Evolutionary conservation across 2,329 filamentous ascomycete genomes (phyloP).

Genomic region (Pseudocercospora ulei): DNA sequence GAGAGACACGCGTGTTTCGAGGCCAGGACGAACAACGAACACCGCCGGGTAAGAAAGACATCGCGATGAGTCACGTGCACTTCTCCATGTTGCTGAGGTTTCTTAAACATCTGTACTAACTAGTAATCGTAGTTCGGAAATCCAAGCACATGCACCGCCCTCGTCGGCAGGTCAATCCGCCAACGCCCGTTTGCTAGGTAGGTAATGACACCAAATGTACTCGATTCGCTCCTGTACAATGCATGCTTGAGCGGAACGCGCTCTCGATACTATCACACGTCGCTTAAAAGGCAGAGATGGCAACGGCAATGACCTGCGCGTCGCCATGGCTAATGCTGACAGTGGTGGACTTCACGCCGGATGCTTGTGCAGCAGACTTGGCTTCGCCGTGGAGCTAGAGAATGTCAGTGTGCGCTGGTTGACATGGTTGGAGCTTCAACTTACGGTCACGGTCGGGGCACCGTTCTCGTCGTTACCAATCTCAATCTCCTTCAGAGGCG

Average conservation of each 20-base stretch:
- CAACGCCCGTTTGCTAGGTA: slow-evolving; percentile 1
- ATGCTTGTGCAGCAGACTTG: slow-evolving; percentile 69
- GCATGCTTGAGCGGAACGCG: slow-evolving; percentile 10
- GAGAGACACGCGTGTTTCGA: too few relatives aligned
- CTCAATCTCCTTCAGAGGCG: slow-evolving; percentile 88
- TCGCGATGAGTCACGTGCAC: neutral
- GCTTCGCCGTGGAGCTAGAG: slow-evolving; percentile 74
- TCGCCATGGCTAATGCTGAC: slow-evolving; percentile 96
- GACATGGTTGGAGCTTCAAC: slow-evolving; percentile 33
- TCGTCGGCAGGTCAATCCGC: neutral
- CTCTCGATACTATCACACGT: neutral
- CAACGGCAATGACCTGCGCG: slow-evolving; percentile 85
- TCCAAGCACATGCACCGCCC: neutral
- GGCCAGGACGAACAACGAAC: too few relatives aligned
- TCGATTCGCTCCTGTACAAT: slow-evolving; percentile 13
- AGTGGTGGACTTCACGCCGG: slow-evolving; percentile 75
- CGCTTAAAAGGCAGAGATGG: slow-evolving; percentile 38
- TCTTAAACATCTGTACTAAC: neutral
- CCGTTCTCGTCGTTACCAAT: slow-evolving; percentile 72
- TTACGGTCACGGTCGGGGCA: slow-evolving; percentile 74
- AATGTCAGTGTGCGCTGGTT: slow-evolving; percentile 18
- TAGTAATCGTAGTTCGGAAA: neutral
- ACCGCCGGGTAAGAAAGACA: too few relatives aligned
- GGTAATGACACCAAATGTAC: neutral
- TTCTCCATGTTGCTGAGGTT: neutral